A percentile compares a stretch with the other conserved stretches of the same genome.
These are phyloP conservation scores for Mucor circinelloides DNA, from an alignment of 371 early-diverging fungal species.

Conservation along the genomic window DNA sequence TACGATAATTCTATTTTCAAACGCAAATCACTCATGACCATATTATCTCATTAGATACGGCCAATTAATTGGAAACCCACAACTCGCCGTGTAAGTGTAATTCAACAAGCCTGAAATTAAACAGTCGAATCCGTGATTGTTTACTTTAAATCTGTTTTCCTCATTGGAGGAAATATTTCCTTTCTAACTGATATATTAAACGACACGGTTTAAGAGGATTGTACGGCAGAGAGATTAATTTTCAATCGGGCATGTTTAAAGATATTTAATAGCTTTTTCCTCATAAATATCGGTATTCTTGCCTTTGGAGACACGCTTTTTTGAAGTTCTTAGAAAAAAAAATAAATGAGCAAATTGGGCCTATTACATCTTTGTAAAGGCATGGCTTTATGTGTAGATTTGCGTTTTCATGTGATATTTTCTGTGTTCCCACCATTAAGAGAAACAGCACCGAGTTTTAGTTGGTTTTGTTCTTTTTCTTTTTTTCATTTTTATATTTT, in stretches of 20 bases:
- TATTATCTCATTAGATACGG: not conserved
- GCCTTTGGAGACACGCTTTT: slow-evolving; percentile 11
- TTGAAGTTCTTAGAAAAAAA: not conserved
- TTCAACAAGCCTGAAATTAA: not conserved
- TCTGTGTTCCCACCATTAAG: not conserved
- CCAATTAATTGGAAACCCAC: not conserved
- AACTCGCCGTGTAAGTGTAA: not conserved
- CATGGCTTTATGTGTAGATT: not conserved
- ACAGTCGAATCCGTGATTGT: not conserved
- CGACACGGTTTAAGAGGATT: slow-evolving; percentile 24
- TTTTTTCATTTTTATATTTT: not conserved
- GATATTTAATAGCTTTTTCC: not conserved
- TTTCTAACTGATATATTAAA: slow-evolving; percentile 11
- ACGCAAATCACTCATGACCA: too few species aligned
- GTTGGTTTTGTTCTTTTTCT: not conserved
- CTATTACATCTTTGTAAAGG: not conserved
- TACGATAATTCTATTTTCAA: too few species aligned
- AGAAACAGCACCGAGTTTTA: not conserved
- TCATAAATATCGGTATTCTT: not conserved
- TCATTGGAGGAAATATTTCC: slow-evolving; percentile 26
- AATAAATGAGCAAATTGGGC: not conserved
- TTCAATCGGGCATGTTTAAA: slow-evolving; percentile 15
- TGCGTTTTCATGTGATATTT: slow-evolving; percentile 10
- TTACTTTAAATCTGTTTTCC: slow-evolving; percentile 17
- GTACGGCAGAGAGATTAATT: slow-evolving; percentile 32